Conservation (phyloP, 2,329 filamentous ascomycete species). For the Fusarium sororula region DNA sequence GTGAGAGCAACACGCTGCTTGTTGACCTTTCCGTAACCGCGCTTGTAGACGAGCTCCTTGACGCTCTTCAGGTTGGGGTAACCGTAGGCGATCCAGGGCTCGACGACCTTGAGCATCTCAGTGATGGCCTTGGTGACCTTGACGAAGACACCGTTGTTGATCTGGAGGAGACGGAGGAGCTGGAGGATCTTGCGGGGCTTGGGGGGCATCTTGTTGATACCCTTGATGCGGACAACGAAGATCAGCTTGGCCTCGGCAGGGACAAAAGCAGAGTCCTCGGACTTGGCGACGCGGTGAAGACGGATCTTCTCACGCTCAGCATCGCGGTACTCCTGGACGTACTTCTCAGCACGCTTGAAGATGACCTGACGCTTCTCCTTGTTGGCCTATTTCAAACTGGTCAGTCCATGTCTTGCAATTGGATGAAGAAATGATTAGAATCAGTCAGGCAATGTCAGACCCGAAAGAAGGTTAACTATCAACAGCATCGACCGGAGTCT, state of each 20-base stretch:
- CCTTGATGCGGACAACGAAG: constrained; percentile 99
- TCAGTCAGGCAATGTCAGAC: constrained; percentile 73
- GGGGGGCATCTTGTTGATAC: constrained; percentile 99
- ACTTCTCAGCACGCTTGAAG: constrained; percentile 99
- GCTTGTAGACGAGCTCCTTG: constrained; percentile 99
- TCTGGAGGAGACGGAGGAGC: constrained; percentile 98
- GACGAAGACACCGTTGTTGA: constrained; percentile 99
- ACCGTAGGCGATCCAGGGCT: constrained; percentile 99
- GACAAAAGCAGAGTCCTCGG: constrained; percentile 93
- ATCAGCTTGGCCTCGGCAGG: constrained; percentile 94
- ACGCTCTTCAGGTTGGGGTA: constrained; percentile 99
- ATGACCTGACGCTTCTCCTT: constrained; percentile 99
- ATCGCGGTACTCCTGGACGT: constrained; percentile 99
- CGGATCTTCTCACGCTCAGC: constrained; percentile 98
- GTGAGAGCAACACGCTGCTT: constrained; percentile 97
- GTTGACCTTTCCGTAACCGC: constrained; percentile 98
- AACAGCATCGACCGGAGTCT: constrained; percentile 97
- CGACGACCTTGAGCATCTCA: constrained; percentile 98
- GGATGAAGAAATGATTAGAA: constrained; percentile 32
- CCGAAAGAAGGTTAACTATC: constrained; percentile 99
- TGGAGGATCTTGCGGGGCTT: constrained; percentile 99
- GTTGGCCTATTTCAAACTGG: constrained; percentile 73
- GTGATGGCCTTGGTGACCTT: constrained; percentile 96
- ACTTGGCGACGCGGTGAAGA: constrained; percentile 87
- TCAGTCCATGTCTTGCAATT: constrained; percentile 47